Evolutionary conservation across 2,329 filamentous ascomycete species (phyloP).

Genomic region (Cladosporium halotolerans): DNA sequence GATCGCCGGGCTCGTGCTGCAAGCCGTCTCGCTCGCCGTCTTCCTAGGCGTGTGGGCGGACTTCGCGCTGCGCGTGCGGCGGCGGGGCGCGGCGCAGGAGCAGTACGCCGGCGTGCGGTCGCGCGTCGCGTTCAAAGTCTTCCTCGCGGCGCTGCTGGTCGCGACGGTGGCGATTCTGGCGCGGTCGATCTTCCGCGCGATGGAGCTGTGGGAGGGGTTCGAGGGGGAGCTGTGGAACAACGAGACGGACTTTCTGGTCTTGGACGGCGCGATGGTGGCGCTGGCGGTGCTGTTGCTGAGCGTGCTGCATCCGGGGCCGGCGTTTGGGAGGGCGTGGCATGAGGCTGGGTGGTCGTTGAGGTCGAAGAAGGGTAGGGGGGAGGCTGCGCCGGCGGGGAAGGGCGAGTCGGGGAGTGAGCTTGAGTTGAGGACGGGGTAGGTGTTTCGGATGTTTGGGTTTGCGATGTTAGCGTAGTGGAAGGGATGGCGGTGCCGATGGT

Average conservation of each 20-base stretch:
- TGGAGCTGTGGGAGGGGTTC: constrained; percentile 60
- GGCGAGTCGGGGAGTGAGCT: neutral
- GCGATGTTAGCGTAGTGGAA: neutral
- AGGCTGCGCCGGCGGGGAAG: neutral
- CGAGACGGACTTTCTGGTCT: constrained; percentile 43
- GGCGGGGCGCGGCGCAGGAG: neutral
- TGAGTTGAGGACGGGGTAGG: neutral
- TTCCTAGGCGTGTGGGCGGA: constrained; percentile 39
- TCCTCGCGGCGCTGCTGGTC: constrained; percentile 48
- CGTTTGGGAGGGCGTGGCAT: constrained; percentile 22
- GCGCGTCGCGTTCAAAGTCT: constrained; percentile 45
- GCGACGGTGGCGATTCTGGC: constrained; percentile 57
- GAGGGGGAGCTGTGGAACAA: constrained; percentile 49
- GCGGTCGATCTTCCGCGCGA: constrained; percentile 57
- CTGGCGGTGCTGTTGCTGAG: constrained; percentile 42
- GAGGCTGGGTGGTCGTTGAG: constrained; percentile 20
- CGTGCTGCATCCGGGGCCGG: constrained; percentile 41
- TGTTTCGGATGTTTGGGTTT: neutral
- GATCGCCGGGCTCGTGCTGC: constrained; percentile 56
- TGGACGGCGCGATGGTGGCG: constrained; percentile 51
- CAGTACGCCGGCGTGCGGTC: neutral
- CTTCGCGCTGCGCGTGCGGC: constrained; percentile 4
- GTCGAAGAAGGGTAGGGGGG: neutral
- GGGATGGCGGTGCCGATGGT: neutral
- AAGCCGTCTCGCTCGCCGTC: constrained; percentile 51